phyloP scores from a whole-genome alignment of 305 asterid genomes.

The Fraxinus sp. region DNA sequence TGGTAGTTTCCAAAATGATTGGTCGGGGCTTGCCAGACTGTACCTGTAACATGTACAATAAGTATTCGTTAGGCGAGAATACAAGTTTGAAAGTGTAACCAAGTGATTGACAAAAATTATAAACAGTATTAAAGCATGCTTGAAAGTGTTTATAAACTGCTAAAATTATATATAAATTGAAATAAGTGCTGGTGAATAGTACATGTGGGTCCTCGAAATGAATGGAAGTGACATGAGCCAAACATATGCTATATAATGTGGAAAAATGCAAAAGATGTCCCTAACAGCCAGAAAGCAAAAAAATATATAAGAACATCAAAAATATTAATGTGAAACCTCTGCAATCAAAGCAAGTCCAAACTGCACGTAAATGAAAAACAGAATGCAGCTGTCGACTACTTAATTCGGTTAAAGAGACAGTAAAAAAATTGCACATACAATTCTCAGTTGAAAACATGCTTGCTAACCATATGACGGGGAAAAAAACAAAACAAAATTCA shows the following conservation, averaged over 20 bases:
- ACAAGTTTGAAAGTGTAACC: neutral
- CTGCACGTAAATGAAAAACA: neutral
- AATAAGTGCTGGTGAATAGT: too few species aligned
- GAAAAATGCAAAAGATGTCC: too few species aligned
- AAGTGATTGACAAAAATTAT: neutral
- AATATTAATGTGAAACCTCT: neutral
- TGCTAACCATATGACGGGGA: neutral
- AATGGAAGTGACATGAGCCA: neutral
- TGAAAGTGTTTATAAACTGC: too few species aligned
- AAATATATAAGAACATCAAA: neutral
- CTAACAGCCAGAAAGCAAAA: too few species aligned
- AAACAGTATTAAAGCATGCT: neutral
- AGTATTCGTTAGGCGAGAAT: conserved; percentile 27
- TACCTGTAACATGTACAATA: conserved; percentile 30
- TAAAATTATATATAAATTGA: too few species aligned
- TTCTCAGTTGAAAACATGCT: neutral
- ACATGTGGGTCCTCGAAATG: neutral
- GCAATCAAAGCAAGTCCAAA: neutral
- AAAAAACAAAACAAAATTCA: neutral
- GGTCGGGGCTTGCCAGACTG: conserved; percentile 25
- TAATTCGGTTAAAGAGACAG: neutral
- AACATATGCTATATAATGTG: too few species aligned
- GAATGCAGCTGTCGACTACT: neutral
- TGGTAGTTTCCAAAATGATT: conserved; percentile 26
- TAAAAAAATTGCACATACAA: neutral